Percentiles rank a stretch among this genome's conserved stretches.
Conservation (phyloP, 371 early-diverging fungal genomes). For the Choanephora cucurbitarum region DNA sequence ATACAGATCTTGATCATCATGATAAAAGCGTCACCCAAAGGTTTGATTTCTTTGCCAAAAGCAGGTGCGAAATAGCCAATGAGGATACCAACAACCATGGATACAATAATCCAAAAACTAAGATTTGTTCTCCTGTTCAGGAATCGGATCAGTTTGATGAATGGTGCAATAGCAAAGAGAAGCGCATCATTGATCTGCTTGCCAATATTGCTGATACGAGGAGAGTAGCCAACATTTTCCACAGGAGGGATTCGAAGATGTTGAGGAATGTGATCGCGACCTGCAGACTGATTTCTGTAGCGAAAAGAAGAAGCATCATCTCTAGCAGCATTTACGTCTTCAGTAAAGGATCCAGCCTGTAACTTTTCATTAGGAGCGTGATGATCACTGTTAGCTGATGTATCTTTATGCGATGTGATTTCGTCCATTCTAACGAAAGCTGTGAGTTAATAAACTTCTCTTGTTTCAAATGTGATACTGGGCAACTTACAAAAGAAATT, state of each 20-base stretch:
- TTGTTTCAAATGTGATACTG: background rate
- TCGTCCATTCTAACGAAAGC: constrained; percentile 6
- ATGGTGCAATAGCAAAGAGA: background rate
- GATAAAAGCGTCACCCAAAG: constrained; percentile 61
- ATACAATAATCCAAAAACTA: constrained; percentile 64
- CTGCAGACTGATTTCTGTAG: background rate
- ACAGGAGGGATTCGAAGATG: constrained; percentile 17
- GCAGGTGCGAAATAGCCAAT: constrained; percentile 62
- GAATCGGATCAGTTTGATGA: constrained; percentile 6
- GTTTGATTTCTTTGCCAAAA: constrained; percentile 45
- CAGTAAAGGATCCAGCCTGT: constrained; percentile 23
- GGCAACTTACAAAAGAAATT: too few relatives aligned
- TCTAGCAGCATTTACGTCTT: constrained; percentile 2
- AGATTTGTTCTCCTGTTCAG: constrained; percentile 44
- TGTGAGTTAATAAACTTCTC: background rate
- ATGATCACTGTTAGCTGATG: background rate
- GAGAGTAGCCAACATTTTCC: constrained; percentile 4
- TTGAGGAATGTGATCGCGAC: constrained; percentile 18
- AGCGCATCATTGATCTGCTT: background rate
- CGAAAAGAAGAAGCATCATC: constrained; percentile 7
- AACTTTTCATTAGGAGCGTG: constrained; percentile 8
- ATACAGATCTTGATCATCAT: constrained; percentile 73
- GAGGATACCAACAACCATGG: constrained; percentile 63
- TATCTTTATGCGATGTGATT: constrained; percentile 9
- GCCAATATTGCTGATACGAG: constrained; percentile 1